These are phyloP conservation scores for Talaromyces trachyspermus DNA, from an alignment of 495 filamentous ascomycete genomes.

Conservation along the genomic window DNA sequence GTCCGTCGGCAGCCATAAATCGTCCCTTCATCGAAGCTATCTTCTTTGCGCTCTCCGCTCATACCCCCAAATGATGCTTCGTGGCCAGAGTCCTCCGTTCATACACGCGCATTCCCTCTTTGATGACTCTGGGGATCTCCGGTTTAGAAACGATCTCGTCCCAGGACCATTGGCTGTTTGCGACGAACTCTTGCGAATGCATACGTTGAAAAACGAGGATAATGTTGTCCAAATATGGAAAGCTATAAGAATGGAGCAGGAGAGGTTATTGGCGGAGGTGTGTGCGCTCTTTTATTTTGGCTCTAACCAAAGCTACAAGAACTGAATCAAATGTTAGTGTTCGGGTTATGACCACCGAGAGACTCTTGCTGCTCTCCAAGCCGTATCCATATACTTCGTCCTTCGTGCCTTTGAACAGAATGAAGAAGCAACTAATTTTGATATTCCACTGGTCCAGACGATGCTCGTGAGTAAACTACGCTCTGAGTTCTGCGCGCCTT, in stretches of 20 bases:
- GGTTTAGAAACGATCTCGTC: too few species aligned
- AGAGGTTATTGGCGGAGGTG: not conserved
- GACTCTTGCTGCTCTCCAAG: constrained; percentile 3
- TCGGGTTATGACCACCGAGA: not conserved
- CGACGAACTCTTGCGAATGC: constrained; percentile 1
- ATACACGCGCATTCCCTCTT: not conserved
- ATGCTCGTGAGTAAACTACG: constrained; percentile 1
- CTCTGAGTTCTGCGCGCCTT: not conserved
- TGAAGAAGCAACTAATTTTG: constrained; percentile 3
- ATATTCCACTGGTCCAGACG: not conserved
- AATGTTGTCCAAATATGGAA: constrained; percentile 3
- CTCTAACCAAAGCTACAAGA: too few species aligned
- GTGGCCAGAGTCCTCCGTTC: constrained; percentile 2
- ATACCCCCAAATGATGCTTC: constrained; percentile 5
- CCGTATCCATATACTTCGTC: not conserved
- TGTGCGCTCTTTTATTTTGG: too few species aligned
- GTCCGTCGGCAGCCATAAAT: not conserved
- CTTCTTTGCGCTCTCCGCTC: not conserved
- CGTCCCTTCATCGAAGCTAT: not conserved
- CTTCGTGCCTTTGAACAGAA: constrained; percentile 1
- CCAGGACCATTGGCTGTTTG: constrained; percentile 4
- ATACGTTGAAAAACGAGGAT: not conserved
- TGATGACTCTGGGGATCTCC: not conserved
- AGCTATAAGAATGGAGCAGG: constrained; percentile 3
- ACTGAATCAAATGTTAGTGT: too few species aligned